Percentiles rank a stretch among this genome's conserved stretches.
Conservation (phyloP, 1,284 basidiomycete genomes). For the Rhodotorula sp. region DNA sequence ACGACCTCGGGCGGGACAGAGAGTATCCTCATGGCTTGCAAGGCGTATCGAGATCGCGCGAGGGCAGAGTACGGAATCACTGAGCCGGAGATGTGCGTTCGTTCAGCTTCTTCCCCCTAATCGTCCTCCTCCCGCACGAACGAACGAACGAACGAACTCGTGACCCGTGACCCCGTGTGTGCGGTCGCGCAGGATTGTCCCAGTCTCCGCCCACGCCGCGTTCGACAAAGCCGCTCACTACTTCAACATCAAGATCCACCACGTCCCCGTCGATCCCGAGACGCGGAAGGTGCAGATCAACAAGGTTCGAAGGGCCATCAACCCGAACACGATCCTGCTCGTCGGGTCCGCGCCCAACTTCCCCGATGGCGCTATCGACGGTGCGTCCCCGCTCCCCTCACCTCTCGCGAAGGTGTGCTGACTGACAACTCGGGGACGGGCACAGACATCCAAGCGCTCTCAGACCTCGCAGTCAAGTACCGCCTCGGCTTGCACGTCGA, state of each 20-base stretch:
- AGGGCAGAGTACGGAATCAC: constrained; percentile 77
- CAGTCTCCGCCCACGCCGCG: constrained; percentile 84
- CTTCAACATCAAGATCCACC: constrained; percentile 87
- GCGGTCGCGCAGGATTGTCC: constrained; percentile 70
- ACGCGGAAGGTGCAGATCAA: constrained; percentile 79
- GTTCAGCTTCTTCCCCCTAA: neutral
- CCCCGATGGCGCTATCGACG: constrained; percentile 84
- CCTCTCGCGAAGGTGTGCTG: constrained; percentile 10
- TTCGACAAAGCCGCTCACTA: constrained; percentile 84
- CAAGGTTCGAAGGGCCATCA: constrained; percentile 76
- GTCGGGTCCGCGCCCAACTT: constrained; percentile 64
- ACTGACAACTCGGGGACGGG: too few relatives aligned
- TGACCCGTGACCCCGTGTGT: too few relatives aligned
- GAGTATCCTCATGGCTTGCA: constrained; percentile 89
- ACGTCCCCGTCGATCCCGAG: constrained; percentile 75
- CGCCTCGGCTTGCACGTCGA: constrained; percentile 81
- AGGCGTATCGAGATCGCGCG: constrained; percentile 93
- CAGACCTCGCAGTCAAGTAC: constrained; percentile 67
- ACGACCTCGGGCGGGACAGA: constrained; percentile 97
- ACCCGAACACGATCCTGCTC: constrained; percentile 76
- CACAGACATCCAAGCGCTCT: constrained; percentile 84
- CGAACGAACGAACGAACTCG: too few relatives aligned
- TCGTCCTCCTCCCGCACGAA: neutral
- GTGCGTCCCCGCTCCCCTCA: constrained; percentile 17
- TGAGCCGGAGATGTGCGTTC: constrained; percentile 83